A percentile compares a stretch with the other conserved stretches of the same genome.
Evolutionary conservation across 805 yeast genomes (phyloP).

Genomic region (Lachancea fermentati): DNA sequence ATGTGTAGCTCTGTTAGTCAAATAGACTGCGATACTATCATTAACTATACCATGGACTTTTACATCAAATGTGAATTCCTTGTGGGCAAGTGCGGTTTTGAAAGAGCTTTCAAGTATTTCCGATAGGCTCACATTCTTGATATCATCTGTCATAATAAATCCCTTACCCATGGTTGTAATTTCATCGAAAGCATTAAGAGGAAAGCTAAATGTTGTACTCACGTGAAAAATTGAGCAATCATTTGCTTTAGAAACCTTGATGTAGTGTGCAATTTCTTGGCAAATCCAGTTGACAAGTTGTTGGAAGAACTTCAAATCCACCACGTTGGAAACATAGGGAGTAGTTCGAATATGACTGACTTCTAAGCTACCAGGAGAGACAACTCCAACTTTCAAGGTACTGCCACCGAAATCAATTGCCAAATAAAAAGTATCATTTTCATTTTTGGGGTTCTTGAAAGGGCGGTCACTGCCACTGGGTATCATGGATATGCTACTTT

Average conservation of each 20-base stretch:
- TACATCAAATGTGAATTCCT: constrained; percentile 34
- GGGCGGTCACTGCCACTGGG: constrained; percentile 7
- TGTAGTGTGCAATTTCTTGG: constrained; percentile 5
- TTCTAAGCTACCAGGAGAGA: constrained; percentile 12
- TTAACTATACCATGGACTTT: constrained; percentile 42
- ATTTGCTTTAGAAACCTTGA: neutral
- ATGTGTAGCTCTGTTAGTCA: constrained; percentile 40
- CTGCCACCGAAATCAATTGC: constrained; percentile 31
- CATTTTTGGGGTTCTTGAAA: neutral
- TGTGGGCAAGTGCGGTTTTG: constrained; percentile 9
- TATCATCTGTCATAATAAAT: constrained; percentile 40
- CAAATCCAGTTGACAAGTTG: constrained; percentile 17
- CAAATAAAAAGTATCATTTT: constrained; percentile 6
- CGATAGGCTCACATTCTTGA: constrained; percentile 39
- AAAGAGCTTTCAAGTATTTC: constrained; percentile 36
- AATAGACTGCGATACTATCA: constrained; percentile 60
- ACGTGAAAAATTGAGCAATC: constrained; percentile 17
- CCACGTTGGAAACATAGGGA: constrained; percentile 12
- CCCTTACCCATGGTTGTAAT: constrained; percentile 60
- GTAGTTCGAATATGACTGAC: constrained; percentile 10
- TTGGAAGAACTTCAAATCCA: constrained; percentile 18
- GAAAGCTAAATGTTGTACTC: constrained; percentile 32
- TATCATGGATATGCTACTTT: constrained; percentile 21
- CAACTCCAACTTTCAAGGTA: constrained; percentile 21
- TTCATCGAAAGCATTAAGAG: constrained; percentile 25